phyloP scores from a whole-genome alignment of 768 basidiomycete genomes.

The Phlebiopsis flavidoalba region DNA sequence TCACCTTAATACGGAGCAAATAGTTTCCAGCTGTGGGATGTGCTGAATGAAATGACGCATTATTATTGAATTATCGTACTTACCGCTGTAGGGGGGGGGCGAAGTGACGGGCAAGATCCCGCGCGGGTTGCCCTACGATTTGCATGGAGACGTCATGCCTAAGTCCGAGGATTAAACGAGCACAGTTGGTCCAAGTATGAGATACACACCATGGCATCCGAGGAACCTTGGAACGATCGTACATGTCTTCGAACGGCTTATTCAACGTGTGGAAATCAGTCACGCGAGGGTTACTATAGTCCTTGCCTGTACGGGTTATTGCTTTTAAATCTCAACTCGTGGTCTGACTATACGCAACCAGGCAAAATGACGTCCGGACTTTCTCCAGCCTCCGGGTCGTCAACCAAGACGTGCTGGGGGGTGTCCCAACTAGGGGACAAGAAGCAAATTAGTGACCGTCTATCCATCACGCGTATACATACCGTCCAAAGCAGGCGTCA shows the following conservation, averaged over 20 bases:
- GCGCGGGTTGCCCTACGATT: slow-evolving; percentile 92
- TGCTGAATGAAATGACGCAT: slow-evolving; percentile 2
- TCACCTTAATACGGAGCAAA: slow-evolving; percentile 86
- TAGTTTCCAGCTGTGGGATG: slow-evolving; percentile 77
- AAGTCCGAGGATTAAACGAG: background rate
- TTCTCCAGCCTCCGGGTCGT: slow-evolving; percentile 65
- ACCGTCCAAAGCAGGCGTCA: slow-evolving; percentile 91
- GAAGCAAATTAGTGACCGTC: background rate
- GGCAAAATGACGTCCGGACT: slow-evolving; percentile 77
- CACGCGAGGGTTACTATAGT: slow-evolving; percentile 89
- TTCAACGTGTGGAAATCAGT: slow-evolving; percentile 80
- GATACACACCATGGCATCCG: slow-evolving; percentile 91
- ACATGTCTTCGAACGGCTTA: slow-evolving; percentile 94
- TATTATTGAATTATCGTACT: slow-evolving; percentile 8
- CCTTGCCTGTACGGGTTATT: slow-evolving; percentile 59
- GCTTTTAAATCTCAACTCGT: background rate
- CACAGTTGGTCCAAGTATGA: background rate
- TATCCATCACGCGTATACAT: slow-evolving; percentile 7
- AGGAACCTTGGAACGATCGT: slow-evolving; percentile 83
- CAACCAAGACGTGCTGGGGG: slow-evolving; percentile 84
- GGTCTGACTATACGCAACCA: slow-evolving; percentile 43
- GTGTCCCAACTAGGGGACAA: slow-evolving; percentile 78
- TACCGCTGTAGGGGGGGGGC: slow-evolving; percentile 88
- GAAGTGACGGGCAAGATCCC: slow-evolving; percentile 93
- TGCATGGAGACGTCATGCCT: slow-evolving; percentile 98